Evolutionary conservation across 2,329 filamentous ascomycete species (phyloP).

Genomic region (Pseudofabraea citricarpa): DNA sequence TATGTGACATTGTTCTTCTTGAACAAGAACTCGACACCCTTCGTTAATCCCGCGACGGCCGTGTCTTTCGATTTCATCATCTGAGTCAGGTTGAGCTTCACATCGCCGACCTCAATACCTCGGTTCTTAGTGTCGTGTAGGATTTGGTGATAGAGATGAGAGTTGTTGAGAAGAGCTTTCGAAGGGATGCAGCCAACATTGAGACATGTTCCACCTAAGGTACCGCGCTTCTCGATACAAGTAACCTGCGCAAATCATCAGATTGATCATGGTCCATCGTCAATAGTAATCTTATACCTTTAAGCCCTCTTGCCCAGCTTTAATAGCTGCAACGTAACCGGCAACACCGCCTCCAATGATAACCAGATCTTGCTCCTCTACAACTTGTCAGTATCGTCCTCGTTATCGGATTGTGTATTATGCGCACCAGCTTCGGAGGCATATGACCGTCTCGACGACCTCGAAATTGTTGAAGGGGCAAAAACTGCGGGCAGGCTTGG

Average conservation of each 20-base stretch:
- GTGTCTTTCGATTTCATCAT: conserved; percentile 99
- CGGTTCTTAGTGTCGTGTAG: conserved; percentile 95
- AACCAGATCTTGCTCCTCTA: conserved; percentile 93
- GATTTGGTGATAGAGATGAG: conserved; percentile 94
- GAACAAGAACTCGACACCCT: conserved; percentile 95
- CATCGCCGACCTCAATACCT: conserved; percentile 95
- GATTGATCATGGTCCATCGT: conserved; percentile 4
- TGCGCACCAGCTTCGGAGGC: conserved; percentile 40
- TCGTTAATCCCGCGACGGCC: conserved; percentile 83
- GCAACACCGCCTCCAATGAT: conserved; percentile 98
- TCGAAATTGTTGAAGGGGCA: conserved; percentile 39
- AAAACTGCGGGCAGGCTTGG: conserved; percentile 46
- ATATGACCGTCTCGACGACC: conserved; percentile 56
- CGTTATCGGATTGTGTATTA: too few species aligned
- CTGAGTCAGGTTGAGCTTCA: conserved; percentile 89
- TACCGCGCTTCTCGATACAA: conserved; percentile 97
- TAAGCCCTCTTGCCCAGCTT: conserved; percentile 93
- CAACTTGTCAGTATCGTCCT: conserved; percentile 53
- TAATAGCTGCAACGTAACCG: conserved; percentile 98
- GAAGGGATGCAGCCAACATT: conserved; percentile 99
- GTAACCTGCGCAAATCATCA: conserved; percentile 58
- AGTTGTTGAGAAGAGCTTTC: conserved; percentile 99
- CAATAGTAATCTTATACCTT: conserved; percentile 57
- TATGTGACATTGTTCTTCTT: conserved; percentile 99
- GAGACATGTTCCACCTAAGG: conserved; percentile 91